These are phyloP conservation scores for Juncus effusus DNA, from an alignment of 176 grass and related monocot genomes.

Conservation along the genomic window DNA sequence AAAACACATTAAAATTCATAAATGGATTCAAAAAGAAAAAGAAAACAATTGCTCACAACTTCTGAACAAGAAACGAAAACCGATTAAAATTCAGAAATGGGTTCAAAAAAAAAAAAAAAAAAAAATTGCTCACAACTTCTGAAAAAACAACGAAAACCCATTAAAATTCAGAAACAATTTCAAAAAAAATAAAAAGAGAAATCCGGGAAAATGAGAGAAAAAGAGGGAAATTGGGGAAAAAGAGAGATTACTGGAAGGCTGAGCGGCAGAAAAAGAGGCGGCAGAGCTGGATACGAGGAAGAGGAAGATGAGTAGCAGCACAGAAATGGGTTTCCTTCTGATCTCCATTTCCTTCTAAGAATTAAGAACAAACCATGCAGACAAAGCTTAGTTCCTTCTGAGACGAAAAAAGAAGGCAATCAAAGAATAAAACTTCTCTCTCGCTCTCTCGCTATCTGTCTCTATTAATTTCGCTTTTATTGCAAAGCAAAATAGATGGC, in stretches of 20 bases:
- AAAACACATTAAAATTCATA: not conserved
- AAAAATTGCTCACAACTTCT: constrained; percentile 54
- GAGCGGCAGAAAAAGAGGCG: constrained; percentile 44
- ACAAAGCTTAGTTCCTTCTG: not conserved
- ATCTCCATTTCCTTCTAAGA: constrained; percentile 22
- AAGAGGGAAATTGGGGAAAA: no score
- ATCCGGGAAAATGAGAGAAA: not conserved
- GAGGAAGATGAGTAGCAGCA: constrained; percentile 3
- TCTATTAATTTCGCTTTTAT: constrained; percentile 1
- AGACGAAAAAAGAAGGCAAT: constrained; percentile 24
- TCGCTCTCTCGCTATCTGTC: not conserved
- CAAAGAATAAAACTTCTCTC: not conserved
- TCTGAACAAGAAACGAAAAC: constrained; percentile 20
- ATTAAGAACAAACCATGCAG: constrained; percentile 2
- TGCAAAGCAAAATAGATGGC: not conserved
- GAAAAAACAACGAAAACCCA: constrained; percentile 9
- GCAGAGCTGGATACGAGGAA: constrained; percentile 28
- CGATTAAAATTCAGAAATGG: no score
- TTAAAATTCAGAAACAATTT: not conserved
- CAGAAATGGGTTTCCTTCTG: constrained; percentile 19
- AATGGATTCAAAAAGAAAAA: not conserved
- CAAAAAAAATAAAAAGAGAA: not conserved
- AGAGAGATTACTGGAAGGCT: constrained; percentile 54
- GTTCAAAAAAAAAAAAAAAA: constrained; percentile 12
- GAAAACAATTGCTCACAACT: constrained; percentile 45